A percentile compares a stretch with the other conserved stretches of the same genome.
Conservation (phyloP, 805 yeast genomes). For the Yarrowia yakushimensis region DNA sequence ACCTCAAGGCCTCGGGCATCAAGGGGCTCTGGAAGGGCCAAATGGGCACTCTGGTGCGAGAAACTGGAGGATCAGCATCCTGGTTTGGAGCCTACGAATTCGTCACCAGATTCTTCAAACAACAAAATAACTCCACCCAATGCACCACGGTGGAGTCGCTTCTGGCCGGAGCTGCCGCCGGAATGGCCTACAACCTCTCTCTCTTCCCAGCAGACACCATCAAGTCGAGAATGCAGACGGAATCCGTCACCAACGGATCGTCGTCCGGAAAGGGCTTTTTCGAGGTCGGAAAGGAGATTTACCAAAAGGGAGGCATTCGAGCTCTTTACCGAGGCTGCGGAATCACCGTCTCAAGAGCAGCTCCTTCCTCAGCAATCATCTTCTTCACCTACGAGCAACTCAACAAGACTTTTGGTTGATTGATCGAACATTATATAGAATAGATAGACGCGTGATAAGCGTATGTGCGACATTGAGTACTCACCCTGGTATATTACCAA, state of each 20-base stretch:
- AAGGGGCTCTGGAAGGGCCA: constrained; percentile 86
- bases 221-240: constrained; percentile 80
- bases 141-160: constrained; percentile 52
- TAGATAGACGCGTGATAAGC: too few relatives aligned
- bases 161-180: constrained; percentile 82
- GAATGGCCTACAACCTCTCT: constrained; percentile 72
- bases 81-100: constrained; percentile 92
- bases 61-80: constrained; percentile 83
- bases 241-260: constrained; percentile 40
- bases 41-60: constrained; percentile 73
- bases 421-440: background rate
- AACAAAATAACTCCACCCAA: constrained; percentile 30
- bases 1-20: constrained; percentile 54
- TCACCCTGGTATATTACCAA: too few relatives aligned
- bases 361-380: constrained; percentile 87
- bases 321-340: constrained; percentile 84
- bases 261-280: constrained; percentile 37
- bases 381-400: constrained; percentile 69
- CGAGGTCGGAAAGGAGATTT: constrained; percentile 43
- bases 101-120: constrained; percentile 32
- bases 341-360: constrained; percentile 72
- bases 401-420: constrained; percentile 24
- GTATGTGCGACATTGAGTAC: too few relatives aligned
- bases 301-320: constrained; percentile 54
- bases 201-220: constrained; percentile 89